A percentile compares a stretch with the other conserved stretches of the same genome.
Evolutionary conservation across 495 filamentous ascomycete species (phyloP).

Genomic region (Aspergillus egyptiacus): DNA sequence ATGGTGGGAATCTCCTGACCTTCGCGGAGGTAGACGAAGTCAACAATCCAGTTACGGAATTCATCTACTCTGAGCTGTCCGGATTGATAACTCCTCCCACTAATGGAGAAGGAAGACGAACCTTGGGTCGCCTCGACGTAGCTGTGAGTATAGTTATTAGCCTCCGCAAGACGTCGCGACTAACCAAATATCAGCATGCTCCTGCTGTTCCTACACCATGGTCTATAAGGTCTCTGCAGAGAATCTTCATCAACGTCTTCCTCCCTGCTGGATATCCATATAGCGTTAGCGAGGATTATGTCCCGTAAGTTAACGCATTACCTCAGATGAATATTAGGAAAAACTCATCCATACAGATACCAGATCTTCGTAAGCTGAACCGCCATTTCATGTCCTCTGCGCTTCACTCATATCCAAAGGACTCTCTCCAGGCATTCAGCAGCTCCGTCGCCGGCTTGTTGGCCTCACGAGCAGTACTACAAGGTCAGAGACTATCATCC

Average conservation of each 20-base stretch:
- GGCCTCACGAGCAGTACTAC: conserved; percentile 80
- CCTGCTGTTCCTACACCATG: conserved; percentile 22
- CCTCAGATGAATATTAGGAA: background rate
- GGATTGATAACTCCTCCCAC: background rate
- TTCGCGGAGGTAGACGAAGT: conserved; percentile 37
- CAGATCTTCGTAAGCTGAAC: conserved; percentile 52
- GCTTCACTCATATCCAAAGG: conserved; percentile 40
- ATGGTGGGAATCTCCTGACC: conserved; percentile 11
- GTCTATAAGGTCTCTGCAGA: conserved; percentile 27
- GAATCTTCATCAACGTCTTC: conserved; percentile 52
- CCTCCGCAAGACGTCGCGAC: background rate
- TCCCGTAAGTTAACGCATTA: conserved; percentile 50
- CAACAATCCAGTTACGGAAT: conserved; percentile 30
- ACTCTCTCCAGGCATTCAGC: conserved; percentile 93
- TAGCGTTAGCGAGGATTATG: conserved; percentile 85
- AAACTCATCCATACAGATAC: conserved; percentile 47
- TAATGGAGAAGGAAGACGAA: background rate
- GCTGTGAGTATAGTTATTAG: conserved; percentile 24
- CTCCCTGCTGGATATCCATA: conserved; percentile 90
- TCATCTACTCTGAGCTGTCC: conserved; percentile 30
- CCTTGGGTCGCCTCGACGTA: conserved; percentile 29
- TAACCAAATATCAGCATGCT: conserved; percentile 12
- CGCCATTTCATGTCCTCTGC: background rate
- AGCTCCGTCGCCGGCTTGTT: conserved; percentile 87
- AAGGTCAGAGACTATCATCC: conserved; percentile 47